Evolutionary conservation across 2,329 filamentous ascomycete genomes (phyloP), one percentile per base, ranked within the genome.

Genomic region (Trichoderma citrinoviride): DNA sequence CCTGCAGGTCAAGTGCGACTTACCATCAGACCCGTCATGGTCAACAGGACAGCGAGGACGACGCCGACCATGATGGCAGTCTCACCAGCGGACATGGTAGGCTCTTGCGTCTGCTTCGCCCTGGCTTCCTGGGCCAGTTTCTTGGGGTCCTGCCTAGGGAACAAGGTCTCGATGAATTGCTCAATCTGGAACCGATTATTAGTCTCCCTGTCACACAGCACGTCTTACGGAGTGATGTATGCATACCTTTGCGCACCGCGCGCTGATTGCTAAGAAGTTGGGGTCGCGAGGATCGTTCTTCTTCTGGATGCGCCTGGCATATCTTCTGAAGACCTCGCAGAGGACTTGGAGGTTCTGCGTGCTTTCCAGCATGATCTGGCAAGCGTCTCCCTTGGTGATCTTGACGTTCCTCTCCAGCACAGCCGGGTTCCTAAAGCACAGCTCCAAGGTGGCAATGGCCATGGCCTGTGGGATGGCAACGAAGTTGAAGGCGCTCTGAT

Each of bases 401-500:
- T 99, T 99, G 80, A 99, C 82, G 73, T 97, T 95, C 69, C 85
- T 87, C 75, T 94, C 79, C 75, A 97, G 96, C 65, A 99, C 87
- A 66, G 83, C 84, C 23, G 91, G 90, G 78, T 99, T 99, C 73
- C 91, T 90, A 86, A 98, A 99, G 71, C 94, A 90, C 19, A 92
- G 82, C 71, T 97, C 93, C 47, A 98, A 81, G 0, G 94, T 98
- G 8, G 95, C 94, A 76, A 99, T 97, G 61, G 94, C 95, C 95
- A 99, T 99, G 69, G 88, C 83, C 78, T 99, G 95, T 2, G 95
- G 95, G 68, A 99, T 99, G 64, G 94, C 94, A 54, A 93, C 93
- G 77, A 99, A 99, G 84, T 99, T 99, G 87, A 99, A 99, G 27
- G 97, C 92, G 75, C 92, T 96, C 81, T 99, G 95, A 75, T 99